Conservation (phyloP, 2,329 filamentous ascomycete species). For the Ophiostoma quercus region DNA sequence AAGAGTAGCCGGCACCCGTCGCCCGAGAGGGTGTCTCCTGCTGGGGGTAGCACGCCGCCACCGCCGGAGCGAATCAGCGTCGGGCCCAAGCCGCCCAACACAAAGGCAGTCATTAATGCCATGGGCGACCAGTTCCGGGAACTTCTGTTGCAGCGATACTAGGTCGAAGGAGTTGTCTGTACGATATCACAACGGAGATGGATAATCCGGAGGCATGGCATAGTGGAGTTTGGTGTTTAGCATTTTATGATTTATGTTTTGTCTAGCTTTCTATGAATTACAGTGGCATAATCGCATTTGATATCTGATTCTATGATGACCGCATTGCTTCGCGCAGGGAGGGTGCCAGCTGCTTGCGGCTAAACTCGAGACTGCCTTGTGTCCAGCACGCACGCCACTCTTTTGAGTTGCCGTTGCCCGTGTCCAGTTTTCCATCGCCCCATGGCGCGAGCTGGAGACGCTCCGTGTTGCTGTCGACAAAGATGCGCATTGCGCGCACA, state of each 20-base stretch:
- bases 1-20: conserved; percentile 19
- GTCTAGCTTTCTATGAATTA: neutral
- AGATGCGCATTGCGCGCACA: conserved; percentile 48
- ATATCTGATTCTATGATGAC: conserved; percentile 20
- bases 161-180: neutral
- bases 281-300: neutral
- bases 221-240: neutral
- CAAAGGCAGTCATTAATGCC: conserved; percentile 18
- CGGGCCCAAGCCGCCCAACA: conserved; percentile 15
- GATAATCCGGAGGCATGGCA: neutral
- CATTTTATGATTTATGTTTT: neutral
- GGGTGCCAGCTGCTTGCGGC: conserved; percentile 65
- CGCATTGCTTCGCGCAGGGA: conserved; percentile 55
- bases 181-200: neutral
- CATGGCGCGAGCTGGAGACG: conserved; percentile 55
- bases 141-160: conserved; percentile 13
- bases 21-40: neutral
- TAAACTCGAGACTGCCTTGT: conserved; percentile 57
- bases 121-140: conserved; percentile 18
- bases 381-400: conserved; percentile 59
- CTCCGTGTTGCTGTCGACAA: conserved; percentile 43
- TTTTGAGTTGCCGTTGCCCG: conserved; percentile 23
- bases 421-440: conserved; percentile 45
- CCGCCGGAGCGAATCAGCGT: neutral
- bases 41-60: neutral